A percentile compares a stretch with the other conserved stretches of the same genome.
Evolutionary conservation across 768 basidiomycete species (phyloP).

Genomic region (Termitomyces sp.): DNA sequence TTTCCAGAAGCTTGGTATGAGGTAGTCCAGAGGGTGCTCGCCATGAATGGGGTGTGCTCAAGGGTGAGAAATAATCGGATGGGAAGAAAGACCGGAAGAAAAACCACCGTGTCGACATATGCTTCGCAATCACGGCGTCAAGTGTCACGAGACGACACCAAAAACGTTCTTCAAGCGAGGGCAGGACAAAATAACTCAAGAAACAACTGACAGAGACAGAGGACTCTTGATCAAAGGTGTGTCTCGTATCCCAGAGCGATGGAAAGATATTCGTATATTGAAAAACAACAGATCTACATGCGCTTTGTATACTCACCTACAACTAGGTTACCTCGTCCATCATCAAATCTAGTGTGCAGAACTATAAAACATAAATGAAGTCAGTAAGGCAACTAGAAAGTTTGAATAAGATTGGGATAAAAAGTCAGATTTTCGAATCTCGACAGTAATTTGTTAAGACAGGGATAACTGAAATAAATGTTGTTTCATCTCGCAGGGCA

Average conservation of each 20-base stretch:
- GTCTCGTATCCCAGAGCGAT: not conserved
- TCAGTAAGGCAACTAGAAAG: not conserved
- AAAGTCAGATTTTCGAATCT: constrained; percentile 27
- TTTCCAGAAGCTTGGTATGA: constrained; percentile 36
- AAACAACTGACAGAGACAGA: not conserved
- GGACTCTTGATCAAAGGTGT: not conserved
- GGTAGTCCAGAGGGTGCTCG: constrained; percentile 55
- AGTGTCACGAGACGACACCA: not conserved
- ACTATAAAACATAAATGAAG: not conserved
- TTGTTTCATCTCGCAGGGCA: constrained; percentile 19
- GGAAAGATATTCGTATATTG: not conserved
- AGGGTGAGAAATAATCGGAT: not conserved
- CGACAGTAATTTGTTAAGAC: constrained; percentile 25
- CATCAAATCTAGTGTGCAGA: not conserved
- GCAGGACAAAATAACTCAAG: not conserved
- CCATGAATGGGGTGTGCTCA: constrained; percentile 18
- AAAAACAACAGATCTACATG: not conserved
- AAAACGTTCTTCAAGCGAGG: not conserved
- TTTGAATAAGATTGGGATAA: not conserved
- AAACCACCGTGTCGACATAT: not conserved
- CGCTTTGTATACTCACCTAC: not conserved
- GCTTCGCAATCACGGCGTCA: not conserved
- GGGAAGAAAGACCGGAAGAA: not conserved
- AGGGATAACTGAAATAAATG: constrained; percentile 30
- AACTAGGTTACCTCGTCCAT: not conserved